Percentiles rank a stretch among this genome's conserved stretches.
Evolutionary conservation across 1,139 yeast genomes (phyloP).

Genomic region (Saccharomyces pastorianus): DNA sequence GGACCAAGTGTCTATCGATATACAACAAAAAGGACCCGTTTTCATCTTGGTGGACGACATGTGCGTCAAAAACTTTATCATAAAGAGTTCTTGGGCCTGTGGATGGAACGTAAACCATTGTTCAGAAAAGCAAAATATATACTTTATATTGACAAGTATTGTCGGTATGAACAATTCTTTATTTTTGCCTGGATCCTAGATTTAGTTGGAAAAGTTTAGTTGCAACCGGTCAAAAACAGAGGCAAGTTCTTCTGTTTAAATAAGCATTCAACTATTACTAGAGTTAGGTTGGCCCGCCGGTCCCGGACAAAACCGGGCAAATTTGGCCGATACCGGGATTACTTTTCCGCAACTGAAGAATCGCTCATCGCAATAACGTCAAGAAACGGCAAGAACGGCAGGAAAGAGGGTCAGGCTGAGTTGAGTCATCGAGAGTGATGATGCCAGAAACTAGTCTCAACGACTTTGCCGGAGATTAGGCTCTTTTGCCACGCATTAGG

Average conservation of each 20-base stretch:
- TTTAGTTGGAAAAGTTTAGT: background rate
- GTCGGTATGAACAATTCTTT: background rate
- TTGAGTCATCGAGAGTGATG: background rate
- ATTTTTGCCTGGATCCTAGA: background rate
- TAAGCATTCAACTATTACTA: background rate
- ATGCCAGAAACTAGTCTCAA: background rate
- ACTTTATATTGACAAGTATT: background rate
- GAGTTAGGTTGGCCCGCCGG: background rate
- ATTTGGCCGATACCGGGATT: background rate
- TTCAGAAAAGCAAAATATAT: conserved; percentile 16
- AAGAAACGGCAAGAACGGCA: background rate
- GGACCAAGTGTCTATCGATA: conserved; percentile 94
- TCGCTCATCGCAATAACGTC: background rate
- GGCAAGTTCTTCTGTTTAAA: background rate
- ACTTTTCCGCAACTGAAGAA: background rate
- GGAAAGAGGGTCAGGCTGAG: background rate
- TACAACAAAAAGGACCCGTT: conserved; percentile 75
- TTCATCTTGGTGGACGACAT: conserved; percentile 81
- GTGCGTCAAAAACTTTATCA: conserved; percentile 94
- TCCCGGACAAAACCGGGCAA: background rate
- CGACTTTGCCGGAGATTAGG: background rate
- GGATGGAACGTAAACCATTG: conserved; percentile 21
- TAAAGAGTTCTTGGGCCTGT: conserved; percentile 62
- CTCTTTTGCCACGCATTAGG: too few relatives aligned
- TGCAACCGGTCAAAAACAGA: background rate